These are phyloP conservation scores for Penicillium olsonii DNA, from an alignment of 2,329 filamentous ascomycete genomes.

Conservation along the genomic window DNA sequence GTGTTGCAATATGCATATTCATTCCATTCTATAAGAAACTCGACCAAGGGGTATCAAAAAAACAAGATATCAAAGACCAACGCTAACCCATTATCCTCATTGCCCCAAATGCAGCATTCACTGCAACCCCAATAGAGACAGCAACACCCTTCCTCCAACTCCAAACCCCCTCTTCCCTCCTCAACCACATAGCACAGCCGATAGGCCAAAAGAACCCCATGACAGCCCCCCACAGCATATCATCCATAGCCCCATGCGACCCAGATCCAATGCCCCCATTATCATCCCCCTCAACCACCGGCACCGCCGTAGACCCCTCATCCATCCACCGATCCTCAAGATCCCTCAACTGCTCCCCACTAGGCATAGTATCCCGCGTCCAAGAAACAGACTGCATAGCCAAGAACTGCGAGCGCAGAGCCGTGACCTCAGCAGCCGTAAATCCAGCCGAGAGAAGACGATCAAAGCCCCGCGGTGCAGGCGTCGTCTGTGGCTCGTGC, in stretches of 20 bases:
- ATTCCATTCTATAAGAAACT: neutral
- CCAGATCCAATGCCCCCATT: constrained; percentile 45
- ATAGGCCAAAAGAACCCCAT: constrained; percentile 96
- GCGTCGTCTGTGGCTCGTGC: constrained; percentile 47
- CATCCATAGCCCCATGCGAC: constrained; percentile 66
- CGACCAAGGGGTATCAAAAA: constrained; percentile 24
- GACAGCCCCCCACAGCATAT: constrained; percentile 82
- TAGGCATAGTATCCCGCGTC: constrained; percentile 87
- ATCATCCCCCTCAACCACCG: constrained; percentile 43
- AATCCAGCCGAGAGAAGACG: constrained; percentile 80
- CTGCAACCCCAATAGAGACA: constrained; percentile 77
- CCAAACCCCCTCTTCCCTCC: constrained; percentile 86
- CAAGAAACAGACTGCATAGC: constrained; percentile 79
- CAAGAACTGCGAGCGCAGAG: constrained; percentile 83
- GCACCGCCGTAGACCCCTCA: constrained; percentile 47
- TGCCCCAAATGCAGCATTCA: constrained; percentile 76
- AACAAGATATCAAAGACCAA: neutral
- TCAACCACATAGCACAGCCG: constrained; percentile 79
- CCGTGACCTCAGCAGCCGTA: constrained; percentile 76
- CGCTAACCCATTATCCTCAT: constrained; percentile 57
- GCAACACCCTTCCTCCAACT: constrained; percentile 81
- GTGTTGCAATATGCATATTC: neutral
- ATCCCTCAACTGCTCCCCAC: constrained; percentile 69
- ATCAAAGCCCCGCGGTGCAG: constrained; percentile 79
- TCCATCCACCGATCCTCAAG: constrained; percentile 94